Evolutionary conservation across 345 rosid genomes (phyloP).

Genomic region (Syzygium aromaticum): DNA sequence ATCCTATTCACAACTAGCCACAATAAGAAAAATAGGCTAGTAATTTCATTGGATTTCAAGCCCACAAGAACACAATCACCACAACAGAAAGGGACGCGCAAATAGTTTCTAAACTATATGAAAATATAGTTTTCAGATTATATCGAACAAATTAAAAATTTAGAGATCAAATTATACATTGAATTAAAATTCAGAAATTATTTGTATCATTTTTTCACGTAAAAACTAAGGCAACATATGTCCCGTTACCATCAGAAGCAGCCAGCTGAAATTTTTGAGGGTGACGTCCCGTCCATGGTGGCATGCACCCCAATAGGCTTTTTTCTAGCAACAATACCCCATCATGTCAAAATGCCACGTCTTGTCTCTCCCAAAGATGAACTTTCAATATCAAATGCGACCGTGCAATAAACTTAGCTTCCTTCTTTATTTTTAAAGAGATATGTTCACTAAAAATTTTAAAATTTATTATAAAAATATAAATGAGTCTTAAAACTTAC

Average conservation of each 20-base stretch:
- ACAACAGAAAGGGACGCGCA: too few species aligned
- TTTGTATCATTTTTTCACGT: too few species aligned
- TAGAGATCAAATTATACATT: too few species aligned
- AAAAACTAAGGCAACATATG: neutral
- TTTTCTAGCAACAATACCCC: neutral
- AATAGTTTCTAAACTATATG: too few species aligned
- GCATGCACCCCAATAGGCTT: neutral
- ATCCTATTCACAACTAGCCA: neutral
- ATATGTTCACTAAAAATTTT: too few species aligned
- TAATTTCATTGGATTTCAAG: neutral
- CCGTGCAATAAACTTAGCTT: neutral
- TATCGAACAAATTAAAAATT: too few species aligned
- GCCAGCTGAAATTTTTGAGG: neutral
- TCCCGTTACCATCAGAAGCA: neutral
- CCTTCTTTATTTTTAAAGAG: neutral
- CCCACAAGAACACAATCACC: neutral
- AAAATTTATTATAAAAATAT: too few species aligned
- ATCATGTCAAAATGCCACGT: neutral
- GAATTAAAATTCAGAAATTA: too few species aligned
- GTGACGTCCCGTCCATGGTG: neutral
- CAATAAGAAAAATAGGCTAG: neutral
- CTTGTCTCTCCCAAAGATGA: neutral
- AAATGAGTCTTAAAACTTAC: too few species aligned
- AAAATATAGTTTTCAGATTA: too few species aligned
- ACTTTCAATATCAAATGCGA: neutral